Conservation (phyloP, 768 basidiomycete genomes). For the Amyloporia xantha region DNA sequence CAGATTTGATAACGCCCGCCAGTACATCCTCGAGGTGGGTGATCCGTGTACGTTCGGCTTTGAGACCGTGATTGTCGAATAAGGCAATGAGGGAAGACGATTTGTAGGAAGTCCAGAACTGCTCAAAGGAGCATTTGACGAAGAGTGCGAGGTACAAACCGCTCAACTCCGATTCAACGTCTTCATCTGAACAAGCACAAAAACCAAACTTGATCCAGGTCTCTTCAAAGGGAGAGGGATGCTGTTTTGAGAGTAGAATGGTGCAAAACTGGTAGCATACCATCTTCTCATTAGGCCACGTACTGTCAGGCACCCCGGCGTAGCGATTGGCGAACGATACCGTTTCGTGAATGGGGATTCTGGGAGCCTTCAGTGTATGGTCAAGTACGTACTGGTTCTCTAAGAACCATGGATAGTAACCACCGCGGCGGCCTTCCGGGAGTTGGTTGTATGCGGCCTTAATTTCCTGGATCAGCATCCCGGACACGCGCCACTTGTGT, state of each 20-base stretch:
- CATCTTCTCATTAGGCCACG: not conserved
- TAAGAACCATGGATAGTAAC: constrained; percentile 32
- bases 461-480: constrained; percentile 29
- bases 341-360: constrained; percentile 6
- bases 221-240: not conserved
- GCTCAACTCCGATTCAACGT: not conserved
- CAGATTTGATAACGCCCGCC: constrained; percentile 18
- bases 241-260: not conserved
- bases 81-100: constrained; percentile 21
- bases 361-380: not conserved
- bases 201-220: constrained; percentile 15
- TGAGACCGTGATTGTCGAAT: constrained; percentile 19
- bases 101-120: constrained; percentile 26
- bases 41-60: not conserved
- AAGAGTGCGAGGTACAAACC: constrained; percentile 21
- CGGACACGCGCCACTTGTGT: constrained; percentile 27
- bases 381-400: constrained; percentile 28
- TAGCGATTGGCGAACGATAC: not conserved
- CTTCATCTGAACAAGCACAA: constrained; percentile 2
- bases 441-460: constrained; percentile 22
- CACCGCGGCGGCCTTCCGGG: constrained; percentile 20
- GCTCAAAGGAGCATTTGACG: constrained; percentile 28
- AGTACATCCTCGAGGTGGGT: constrained; percentile 19
- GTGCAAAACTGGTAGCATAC: not conserved
- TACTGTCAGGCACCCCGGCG: not conserved